Conservation (phyloP, 345 rosid genomes). For the Erysimum cheiranthoides region DNA sequence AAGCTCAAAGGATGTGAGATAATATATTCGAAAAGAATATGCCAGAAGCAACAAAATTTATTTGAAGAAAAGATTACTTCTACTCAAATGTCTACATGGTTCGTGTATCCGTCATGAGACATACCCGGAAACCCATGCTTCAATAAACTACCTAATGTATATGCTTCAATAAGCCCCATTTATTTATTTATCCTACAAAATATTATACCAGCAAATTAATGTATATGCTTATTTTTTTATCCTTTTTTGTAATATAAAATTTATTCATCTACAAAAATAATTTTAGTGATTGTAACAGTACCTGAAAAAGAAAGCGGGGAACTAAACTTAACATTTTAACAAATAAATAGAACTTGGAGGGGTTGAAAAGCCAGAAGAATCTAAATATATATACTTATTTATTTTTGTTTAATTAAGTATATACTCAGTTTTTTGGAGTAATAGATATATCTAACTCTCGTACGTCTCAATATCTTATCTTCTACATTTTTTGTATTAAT, state of each 20-base stretch:
- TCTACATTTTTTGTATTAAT: background rate
- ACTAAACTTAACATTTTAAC: background rate
- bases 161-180: background rate
- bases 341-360: background rate
- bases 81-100: slow-evolving; percentile 15
- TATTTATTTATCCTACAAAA: slow-evolving; percentile 17
- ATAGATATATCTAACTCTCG: background rate
- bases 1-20: no score
- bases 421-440: no score
- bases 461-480: background rate
- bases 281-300: background rate
- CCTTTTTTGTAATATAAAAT: background rate
- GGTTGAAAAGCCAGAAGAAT: background rate
- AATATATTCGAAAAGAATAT: no score
- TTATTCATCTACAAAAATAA: background rate
- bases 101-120: background rate
- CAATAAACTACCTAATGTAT: slow-evolving; percentile 1
- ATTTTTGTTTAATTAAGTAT: background rate
- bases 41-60: no score
- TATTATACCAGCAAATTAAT: slow-evolving; percentile 5
- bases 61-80: background rate
- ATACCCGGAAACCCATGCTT: slow-evolving; percentile 1
- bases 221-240: background rate
- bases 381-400: background rate
- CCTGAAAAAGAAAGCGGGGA: background rate